Evolutionary conservation across 2,329 filamentous ascomycete species (phyloP).

Genomic region (Claviceps sorghi): DNA sequence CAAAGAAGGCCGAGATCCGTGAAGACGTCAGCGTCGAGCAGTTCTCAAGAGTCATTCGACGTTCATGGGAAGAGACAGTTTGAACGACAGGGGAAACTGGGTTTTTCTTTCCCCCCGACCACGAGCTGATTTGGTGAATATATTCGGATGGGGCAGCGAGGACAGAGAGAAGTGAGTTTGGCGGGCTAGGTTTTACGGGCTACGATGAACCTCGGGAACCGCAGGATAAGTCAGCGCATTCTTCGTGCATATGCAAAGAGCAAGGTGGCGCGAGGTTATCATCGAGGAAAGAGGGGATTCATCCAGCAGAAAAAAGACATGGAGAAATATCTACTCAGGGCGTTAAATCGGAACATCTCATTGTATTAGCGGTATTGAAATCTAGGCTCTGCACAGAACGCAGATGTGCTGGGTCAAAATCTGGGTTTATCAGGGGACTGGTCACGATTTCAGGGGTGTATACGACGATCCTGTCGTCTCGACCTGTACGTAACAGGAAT

Average conservation of each 20-base stretch:
- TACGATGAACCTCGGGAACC: not conserved
- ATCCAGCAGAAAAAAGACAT: slow-evolving; percentile 13
- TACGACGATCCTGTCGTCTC: not conserved
- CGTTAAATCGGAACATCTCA: slow-evolving; percentile 23
- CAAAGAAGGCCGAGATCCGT: slow-evolving; percentile 83
- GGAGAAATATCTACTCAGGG: slow-evolving; percentile 16
- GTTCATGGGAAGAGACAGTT: slow-evolving; percentile 63
- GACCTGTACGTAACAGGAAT: slow-evolving; percentile 7
- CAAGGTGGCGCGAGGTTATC: not conserved
- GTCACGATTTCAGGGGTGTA: slow-evolving; percentile 6
- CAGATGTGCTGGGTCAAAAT: slow-evolving; percentile 5
- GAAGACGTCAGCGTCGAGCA: slow-evolving; percentile 90
- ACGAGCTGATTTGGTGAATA: not conserved
- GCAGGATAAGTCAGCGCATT: not conserved
- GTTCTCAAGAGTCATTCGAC: slow-evolving; percentile 64
- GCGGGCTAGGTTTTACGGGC: not conserved
- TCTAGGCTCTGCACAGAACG: slow-evolving; percentile 17
- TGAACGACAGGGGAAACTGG: slow-evolving; percentile 5
- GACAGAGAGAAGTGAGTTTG: not conserved
- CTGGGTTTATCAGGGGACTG: not conserved
- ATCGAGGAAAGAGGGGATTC: slow-evolving; percentile 13
- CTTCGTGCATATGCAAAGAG: not conserved
- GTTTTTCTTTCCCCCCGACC: not conserved
- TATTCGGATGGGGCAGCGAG: not conserved
- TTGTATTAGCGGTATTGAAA: slow-evolving; percentile 20